These are phyloP conservation scores for Nakazawaea ishiwadae DNA, from an alignment of 805 yeast species.

Conservation along the genomic window DNA sequence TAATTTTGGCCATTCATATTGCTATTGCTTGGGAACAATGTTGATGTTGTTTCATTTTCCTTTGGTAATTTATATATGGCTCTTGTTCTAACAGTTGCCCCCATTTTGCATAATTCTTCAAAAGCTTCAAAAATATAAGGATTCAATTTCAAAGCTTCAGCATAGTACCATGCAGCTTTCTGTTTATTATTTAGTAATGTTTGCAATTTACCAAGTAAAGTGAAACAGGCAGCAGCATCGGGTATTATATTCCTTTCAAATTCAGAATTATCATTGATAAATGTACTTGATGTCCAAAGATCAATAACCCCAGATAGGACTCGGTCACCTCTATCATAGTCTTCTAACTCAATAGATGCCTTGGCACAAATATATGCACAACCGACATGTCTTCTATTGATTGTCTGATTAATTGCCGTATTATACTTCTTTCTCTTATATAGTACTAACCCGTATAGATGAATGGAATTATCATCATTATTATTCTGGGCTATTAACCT, in stretches of 20 bases:
- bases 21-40: conserved; percentile 11
- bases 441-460: conserved; percentile 66
- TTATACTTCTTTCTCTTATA: conserved; percentile 55
- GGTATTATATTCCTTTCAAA: conserved; percentile 38
- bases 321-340: conserved; percentile 58
- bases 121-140: conserved; percentile 88
- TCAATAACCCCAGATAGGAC: conserved; percentile 31
- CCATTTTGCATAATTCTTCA: conserved; percentile 66
- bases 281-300: conserved; percentile 31
- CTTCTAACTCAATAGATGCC: conserved; percentile 54
- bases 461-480: conserved; percentile 54
- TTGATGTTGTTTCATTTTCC: background rate
- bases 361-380: conserved; percentile 73
- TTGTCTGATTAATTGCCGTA: conserved; percentile 52
- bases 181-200: conserved; percentile 52
- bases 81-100: conserved; percentile 62
- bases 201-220: conserved; percentile 67
- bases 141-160: conserved; percentile 65
- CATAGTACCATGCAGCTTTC: conserved; percentile 62
- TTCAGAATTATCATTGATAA: conserved; percentile 31
- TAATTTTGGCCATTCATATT: conserved; percentile 14
- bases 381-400: conserved; percentile 42
- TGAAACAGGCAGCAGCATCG: conserved; percentile 64
- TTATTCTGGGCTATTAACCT: conserved; percentile 61
- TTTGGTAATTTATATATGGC: conserved; percentile 37